Percentiles rank a stretch among this genome's conserved stretches.
These are phyloP conservation scores for Aspergillus udagawae DNA, from an alignment of 2,329 filamentous ascomycete genomes.

Conservation along the genomic window DNA sequence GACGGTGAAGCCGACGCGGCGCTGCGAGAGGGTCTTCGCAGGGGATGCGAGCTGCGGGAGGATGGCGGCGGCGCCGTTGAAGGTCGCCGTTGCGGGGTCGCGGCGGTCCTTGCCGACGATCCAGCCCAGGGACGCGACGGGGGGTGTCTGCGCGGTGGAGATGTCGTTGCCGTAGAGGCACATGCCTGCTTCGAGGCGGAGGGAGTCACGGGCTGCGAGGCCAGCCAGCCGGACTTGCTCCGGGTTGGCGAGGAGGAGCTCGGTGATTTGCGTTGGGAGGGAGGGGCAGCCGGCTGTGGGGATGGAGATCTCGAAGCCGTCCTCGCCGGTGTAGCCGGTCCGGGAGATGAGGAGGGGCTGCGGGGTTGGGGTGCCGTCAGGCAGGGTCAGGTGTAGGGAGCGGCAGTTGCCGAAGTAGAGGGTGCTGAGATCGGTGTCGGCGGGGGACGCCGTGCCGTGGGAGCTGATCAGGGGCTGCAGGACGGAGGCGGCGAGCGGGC, in stretches of 20 bases:
- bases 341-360: slow-evolving; percentile 70
- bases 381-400: slow-evolving; percentile 61
- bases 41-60: slow-evolving; percentile 62
- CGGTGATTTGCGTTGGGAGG: slow-evolving; percentile 53
- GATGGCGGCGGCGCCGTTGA: slow-evolving; percentile 78
- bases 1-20: slow-evolving; percentile 76
- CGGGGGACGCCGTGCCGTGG: slow-evolving; percentile 34
- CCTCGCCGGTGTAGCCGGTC: slow-evolving; percentile 94
- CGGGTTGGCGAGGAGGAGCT: slow-evolving; percentile 62
- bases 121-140: slow-evolving; percentile 68
- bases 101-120: slow-evolving; percentile 78
- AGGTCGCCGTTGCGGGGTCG: slow-evolving; percentile 56
- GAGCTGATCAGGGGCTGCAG: slow-evolving; percentile 60
- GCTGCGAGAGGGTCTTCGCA: slow-evolving; percentile 60
- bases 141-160: slow-evolving; percentile 69
- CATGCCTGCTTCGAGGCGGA: slow-evolving; percentile 95
- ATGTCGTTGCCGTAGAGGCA: slow-evolving; percentile 99
- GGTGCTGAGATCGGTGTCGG: slow-evolving; percentile 55
- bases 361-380: slow-evolving; percentile 48
- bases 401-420: slow-evolving; percentile 79
- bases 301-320: slow-evolving; percentile 95
- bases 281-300: slow-evolving; percentile 56
- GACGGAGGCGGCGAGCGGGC: slow-evolving; percentile 69
- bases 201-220: slow-evolving; percentile 83
- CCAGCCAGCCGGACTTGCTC: slow-evolving; percentile 77